Base-by-base conservation (phyloP, 192 early-diverging fungal species). In the Backusella westeae region DNA sequence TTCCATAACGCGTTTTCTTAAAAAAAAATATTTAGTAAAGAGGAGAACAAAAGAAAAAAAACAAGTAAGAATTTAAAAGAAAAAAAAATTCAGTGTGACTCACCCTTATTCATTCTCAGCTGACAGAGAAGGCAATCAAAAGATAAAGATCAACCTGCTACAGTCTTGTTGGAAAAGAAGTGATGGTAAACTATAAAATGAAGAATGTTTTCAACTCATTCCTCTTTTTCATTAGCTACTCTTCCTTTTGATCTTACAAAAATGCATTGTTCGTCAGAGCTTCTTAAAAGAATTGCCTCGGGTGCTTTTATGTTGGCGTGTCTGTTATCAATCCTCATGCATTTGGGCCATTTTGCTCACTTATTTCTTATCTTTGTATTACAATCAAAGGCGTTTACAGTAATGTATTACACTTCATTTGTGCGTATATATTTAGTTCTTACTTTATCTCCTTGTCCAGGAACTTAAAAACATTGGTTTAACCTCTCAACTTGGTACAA, bases 1-100 rank as follows among this genome's bases (percentile, higher is more conserved):
- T 46, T 85, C 83, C 74, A 83, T 83, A 21, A 32, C 29, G 21
- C 26, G 59, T 68, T 44, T 71, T 21, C n/a, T 44, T 65, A 46
- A 34, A 9, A 21, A 35, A 67, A 67, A 68, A 75, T 52, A 35
- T 44, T 26, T 56, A 73, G 53, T 38, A 35, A 35, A 35, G n/a
- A 68, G 67, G 8, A 34, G 68, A 7, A 69, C 15, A 17, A 38
- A 69, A 36, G 21, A 41, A 26, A 69, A 19, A 69, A 21, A 23
- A 36, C 12, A 36, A 14, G n/a, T 14, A 1, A 21, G n/a, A 42
- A 14, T 69, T 26, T 38, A 69, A 69, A 41, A 38, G n/a, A 41
- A 69, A 41, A 69, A 29, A 38, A 23, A 23, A 38, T 9, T 36
- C 35, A 14, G 1, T 7, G 35, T 36, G 32, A 41, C 32, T 38